Percentiles rank a stretch among this genome's conserved stretches.
Conservation (phyloP, 2,329 filamentous ascomycete genomes). For the Aspergillus floridensis region DNA sequence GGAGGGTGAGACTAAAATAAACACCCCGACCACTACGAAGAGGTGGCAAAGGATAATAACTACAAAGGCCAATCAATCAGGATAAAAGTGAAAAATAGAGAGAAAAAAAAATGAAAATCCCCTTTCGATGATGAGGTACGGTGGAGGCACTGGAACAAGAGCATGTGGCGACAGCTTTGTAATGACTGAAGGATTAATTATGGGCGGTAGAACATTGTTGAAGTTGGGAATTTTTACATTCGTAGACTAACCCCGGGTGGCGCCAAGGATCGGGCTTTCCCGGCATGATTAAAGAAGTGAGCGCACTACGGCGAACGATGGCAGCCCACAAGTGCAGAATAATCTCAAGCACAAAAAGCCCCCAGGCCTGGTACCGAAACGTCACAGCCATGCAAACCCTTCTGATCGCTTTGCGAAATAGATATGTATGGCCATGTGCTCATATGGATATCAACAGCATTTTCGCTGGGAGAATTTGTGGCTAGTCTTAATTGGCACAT, state of each 20-base stretch:
- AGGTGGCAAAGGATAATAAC: neutral
- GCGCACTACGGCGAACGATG: too few relatives aligned
- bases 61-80: neutral
- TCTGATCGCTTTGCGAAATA: too few relatives aligned
- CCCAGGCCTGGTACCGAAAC: too few relatives aligned
- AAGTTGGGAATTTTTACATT: constrained; percentile 17
- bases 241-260: constrained; percentile 5
- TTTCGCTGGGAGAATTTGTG: too few relatives aligned
- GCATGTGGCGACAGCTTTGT: neutral
- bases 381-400: too few relatives aligned
- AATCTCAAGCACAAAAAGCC: too few relatives aligned
- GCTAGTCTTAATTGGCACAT: too few relatives aligned
- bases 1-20: neutral
- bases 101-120: neutral
- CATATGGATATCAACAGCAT: too few relatives aligned
- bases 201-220: constrained; percentile 4
- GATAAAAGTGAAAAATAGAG: neutral
- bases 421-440: too few relatives aligned
- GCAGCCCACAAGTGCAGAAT: too few relatives aligned
- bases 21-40: neutral
- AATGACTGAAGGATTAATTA: neutral
- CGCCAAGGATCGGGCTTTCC: constrained; percentile 25
- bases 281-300: constrained; percentile 15
- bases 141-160: neutral
- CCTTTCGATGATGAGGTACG: neutral